A percentile compares a stretch with the other conserved stretches of the same genome.
phyloP scores from a whole-genome alignment of 192 early-diverging fungal genomes.

The Dispira parvispora region DNA sequence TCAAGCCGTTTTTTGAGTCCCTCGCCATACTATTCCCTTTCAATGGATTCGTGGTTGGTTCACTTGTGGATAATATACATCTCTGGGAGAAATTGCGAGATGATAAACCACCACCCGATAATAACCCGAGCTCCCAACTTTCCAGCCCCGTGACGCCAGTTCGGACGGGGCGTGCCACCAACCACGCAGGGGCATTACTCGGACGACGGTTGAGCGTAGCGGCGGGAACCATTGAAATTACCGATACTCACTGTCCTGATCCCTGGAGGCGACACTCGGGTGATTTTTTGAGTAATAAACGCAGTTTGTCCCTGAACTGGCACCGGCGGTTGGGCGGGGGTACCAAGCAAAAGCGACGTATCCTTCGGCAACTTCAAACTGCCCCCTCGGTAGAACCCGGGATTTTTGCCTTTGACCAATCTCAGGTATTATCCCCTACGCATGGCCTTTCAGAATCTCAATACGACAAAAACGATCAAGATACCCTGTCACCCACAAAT shows the following conservation, averaged over 20 bases:
- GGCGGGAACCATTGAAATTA: conserved; percentile 27
- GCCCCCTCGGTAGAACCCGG: not conserved
- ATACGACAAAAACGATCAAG: too few species aligned
- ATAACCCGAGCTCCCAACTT: too few species aligned
- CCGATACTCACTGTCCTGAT: conserved; percentile 7
- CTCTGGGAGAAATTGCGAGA: conserved; percentile 33
- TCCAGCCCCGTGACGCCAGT: not conserved
- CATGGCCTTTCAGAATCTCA: too few species aligned
- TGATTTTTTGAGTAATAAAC: not conserved
- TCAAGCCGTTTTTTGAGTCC: conserved; percentile 68
- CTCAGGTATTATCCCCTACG: not conserved
- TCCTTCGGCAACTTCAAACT: too few species aligned
- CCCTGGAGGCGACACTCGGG: conserved; percentile 3
- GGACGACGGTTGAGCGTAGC: conserved; percentile 22
- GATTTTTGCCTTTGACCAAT: not conserved
- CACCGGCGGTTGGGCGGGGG: not conserved
- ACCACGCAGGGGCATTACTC: not conserved
- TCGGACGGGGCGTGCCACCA: conserved; percentile 3
- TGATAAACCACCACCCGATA: not conserved
- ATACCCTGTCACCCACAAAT: too few species aligned
- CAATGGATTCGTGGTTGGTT: conserved; percentile 36
- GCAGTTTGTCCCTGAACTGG: conserved; percentile 1
- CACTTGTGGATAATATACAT: conserved; percentile 32
- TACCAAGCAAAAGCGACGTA: too few species aligned
- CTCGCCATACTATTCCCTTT: conserved; percentile 63